Evolutionary conservation across 1,284 basidiomycete genomes (phyloP).

Genomic region (Ustilago hordei): DNA sequence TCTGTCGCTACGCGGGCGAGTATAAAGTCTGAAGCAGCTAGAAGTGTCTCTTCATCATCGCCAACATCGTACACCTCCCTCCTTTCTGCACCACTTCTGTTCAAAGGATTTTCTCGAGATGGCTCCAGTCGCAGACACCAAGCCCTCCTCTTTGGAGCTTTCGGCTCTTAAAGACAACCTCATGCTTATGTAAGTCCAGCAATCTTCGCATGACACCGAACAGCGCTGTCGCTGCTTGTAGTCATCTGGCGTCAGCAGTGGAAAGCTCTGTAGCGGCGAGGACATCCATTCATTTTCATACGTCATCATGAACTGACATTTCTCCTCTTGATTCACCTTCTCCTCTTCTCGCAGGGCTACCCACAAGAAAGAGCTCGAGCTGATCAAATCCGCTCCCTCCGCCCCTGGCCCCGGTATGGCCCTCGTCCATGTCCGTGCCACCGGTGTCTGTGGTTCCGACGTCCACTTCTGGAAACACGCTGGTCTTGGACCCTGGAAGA

Average conservation of each 20-base stretch:
- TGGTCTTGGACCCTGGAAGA: slow-evolving; percentile 62
- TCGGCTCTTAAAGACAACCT: slow-evolving; percentile 58
- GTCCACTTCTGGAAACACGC: slow-evolving; percentile 74
- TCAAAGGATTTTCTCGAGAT: slow-evolving; percentile 15
- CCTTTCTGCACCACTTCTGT: not conserved
- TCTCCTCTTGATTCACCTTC: not conserved
- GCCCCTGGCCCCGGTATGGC: slow-evolving; percentile 63
- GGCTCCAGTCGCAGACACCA: slow-evolving; percentile 48
- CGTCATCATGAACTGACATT: not conserved
- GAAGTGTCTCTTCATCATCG: not conserved
- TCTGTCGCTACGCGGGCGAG: not conserved
- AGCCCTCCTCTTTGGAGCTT: slow-evolving; percentile 35
- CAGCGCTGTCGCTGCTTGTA: not conserved
- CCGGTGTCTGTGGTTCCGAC: slow-evolving; percentile 67
- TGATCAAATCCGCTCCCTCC: slow-evolving; percentile 48
- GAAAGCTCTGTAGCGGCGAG: no score
- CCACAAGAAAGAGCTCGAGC: slow-evolving; percentile 58
- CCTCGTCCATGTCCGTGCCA: slow-evolving; percentile 64
- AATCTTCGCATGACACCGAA: not conserved
- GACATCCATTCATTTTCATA: no score
- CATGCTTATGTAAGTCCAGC: slow-evolving; percentile 43
- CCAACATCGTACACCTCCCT: not conserved
- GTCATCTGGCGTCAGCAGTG: no score
- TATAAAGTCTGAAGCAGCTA: slow-evolving; percentile 14
- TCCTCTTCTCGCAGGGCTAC: slow-evolving; percentile 41